These are phyloP conservation scores for Pythium rishiriense DNA, from an alignment of 352 stramenopile genomes.

Conservation along the genomic window DNA sequence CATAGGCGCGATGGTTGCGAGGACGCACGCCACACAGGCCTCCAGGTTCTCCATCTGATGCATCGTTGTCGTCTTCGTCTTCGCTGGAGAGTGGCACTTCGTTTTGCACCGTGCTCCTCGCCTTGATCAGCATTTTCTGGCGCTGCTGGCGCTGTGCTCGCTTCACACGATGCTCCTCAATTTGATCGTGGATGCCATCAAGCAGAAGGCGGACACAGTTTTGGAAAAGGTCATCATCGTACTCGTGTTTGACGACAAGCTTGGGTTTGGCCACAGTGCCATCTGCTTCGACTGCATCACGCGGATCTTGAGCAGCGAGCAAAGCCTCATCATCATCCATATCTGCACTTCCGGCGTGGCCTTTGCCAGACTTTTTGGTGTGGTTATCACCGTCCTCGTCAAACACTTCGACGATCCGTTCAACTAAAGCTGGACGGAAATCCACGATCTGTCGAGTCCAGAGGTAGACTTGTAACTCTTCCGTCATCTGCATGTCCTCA, in stretches of 20 bases:
- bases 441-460: slow-evolving; percentile 86
- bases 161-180: slow-evolving; percentile 71
- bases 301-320: slow-evolving; percentile 25
- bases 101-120: slow-evolving; percentile 21
- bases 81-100: slow-evolving; percentile 19
- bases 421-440: slow-evolving; percentile 49
- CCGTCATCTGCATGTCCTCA: slow-evolving; percentile 78
- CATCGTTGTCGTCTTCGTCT: slow-evolving; percentile 17
- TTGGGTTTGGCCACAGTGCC: slow-evolving; percentile 19
- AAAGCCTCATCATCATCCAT: slow-evolving; percentile 22
- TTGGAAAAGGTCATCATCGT: slow-evolving; percentile 64
- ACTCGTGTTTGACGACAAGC: slow-evolving; percentile 36
- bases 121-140: slow-evolving; percentile 33
- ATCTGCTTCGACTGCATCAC: slow-evolving; percentile 21
- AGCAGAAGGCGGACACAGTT: slow-evolving; percentile 69
- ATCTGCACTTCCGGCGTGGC: slow-evolving; percentile 19
- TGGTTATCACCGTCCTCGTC: slow-evolving; percentile 6
- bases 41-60: slow-evolving; percentile 15
- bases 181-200: slow-evolving; percentile 82
- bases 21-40: slow-evolving; percentile 3
- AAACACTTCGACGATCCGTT: slow-evolving; percentile 24
- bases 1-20: slow-evolving; percentile 13
- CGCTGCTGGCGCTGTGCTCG: slow-evolving; percentile 41
- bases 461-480: slow-evolving; percentile 85
- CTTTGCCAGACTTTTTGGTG: slow-evolving; percentile 12